Base-by-base conservation (phyloP, 176 grass and related monocot genomes). In the Musa schizocarpa region DNA sequence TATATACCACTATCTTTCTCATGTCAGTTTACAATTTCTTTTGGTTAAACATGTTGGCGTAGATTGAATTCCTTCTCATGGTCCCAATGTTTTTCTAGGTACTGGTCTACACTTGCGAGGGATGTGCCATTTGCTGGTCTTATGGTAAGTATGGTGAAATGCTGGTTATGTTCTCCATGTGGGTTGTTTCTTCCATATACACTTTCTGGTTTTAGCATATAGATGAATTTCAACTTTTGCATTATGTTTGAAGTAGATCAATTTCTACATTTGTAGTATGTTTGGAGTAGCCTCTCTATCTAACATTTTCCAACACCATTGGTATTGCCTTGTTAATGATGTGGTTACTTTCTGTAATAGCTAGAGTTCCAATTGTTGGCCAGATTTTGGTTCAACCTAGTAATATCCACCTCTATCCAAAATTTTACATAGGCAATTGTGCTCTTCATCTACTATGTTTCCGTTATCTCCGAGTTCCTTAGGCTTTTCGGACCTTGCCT, bases 101-200 rank as follows among this genome's bases (percentile, higher is more conserved):
- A 91, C 70, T 90, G 94, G 86, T 98, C 94, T 87, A 98, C 90
- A 1, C 87, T 98, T 84, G 94, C 90, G 58, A 98, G 94, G 81
- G 94, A 98, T 76, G 94, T 98, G 23, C 94, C 90, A 74, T 98
- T 98, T 93, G 90, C 90, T 86, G 90, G 94, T 29, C 82, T 98
- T 55, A 91, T 98, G 94, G 94, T 93, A 90, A 50, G 67, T 83
- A 73, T 52, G 53, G 52, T 74, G 69, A 62, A 10, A 75, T 53
- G 6, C 25, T 58, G 59, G 21, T 53, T 73, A 43, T 52, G 73
- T 29, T 20, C 2, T 9, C 73, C 19, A 69, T 70, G 9, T 23
- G 49, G 53, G 34, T 64, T 76, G 34, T 11, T 66, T 24, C 13
- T 52, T 22, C 23, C 10, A 65, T 23, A 23, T 48, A 25, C 53